Base-by-base conservation (phyloP, 805 yeast genomes). In the Teunomyces stri region DNA sequence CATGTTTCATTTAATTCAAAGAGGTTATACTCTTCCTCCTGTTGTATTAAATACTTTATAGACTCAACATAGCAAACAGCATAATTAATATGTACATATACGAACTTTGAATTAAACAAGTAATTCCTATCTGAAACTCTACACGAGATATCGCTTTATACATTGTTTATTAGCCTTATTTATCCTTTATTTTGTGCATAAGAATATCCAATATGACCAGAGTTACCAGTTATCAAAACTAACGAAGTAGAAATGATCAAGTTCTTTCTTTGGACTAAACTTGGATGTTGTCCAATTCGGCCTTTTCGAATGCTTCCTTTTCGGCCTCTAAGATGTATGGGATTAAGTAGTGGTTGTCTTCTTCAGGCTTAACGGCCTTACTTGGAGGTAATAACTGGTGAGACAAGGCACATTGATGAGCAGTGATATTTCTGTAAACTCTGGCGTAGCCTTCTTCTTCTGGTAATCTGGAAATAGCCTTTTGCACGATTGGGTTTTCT, bases 321-420 rank as follows among this genome's bases (percentile, higher is more conserved):
- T 94, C 98, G 52, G 92, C 95, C 78, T 94, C 97, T 64, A 91
- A 80, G 52, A 94, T 75, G 76, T 87, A 87, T 58, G 97, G 97
- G 50, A 87, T 71, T 65, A 94, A 78, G 75, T 90, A 91, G 59
- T 87, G 87, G 48, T 72, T 70, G 69, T 89, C 96, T 53, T 92
- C 92, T 63, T 83, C 88, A 27, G 89, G 81, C 68, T 83, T 81
- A 52, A 88, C 75, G 60, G 85, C 86, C 72, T 92, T 85, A 62
- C 79, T 79, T 52, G 81, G 77, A 61, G 98, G 96, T 61, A 94
- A 79, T 51, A 94, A 71, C 62, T 87, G 90, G 69, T 89, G 96
- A 48, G 91, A 77, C 57, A 91, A 76, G 42, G 91, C 79, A 47
- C 82, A 79, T 78, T 94, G 99, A 68, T 86, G 91, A 52, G 98